Conservation (phyloP, 192 early-diverging fungal species). For the Pilobolus umbonatus region DNA sequence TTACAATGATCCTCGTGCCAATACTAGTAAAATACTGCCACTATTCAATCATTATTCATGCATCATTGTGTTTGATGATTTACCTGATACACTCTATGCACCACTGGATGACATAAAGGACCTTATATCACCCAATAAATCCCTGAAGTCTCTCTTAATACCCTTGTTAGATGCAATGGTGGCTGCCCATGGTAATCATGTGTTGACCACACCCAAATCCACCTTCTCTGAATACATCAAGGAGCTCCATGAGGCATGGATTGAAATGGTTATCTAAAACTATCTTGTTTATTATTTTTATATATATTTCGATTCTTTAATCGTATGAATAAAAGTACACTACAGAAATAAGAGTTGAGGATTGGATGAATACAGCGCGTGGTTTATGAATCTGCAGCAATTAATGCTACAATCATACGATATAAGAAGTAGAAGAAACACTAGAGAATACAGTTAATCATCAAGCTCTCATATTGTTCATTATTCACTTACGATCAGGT, state of each 20-base stretch:
- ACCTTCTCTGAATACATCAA: conserved; percentile 37
- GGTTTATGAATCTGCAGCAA: conserved; percentile 37
- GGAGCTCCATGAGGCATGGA: conserved; percentile 16
- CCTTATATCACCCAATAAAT: conserved; percentile 19
- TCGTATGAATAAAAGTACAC: background rate
- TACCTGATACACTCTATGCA: conserved; percentile 27
- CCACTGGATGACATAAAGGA: conserved; percentile 24
- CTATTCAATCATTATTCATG: conserved; percentile 41
- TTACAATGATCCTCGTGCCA: conserved; percentile 31
- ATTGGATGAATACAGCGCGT: background rate
- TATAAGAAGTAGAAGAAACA: conserved; percentile 92
- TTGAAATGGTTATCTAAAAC: too few species aligned
- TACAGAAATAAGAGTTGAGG: background rate
- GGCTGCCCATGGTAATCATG: conserved; percentile 20
- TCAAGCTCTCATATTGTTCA: too few species aligned
- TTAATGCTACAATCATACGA: conserved; percentile 45
- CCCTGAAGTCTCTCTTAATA: conserved; percentile 15
- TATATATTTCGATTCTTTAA: too few species aligned
- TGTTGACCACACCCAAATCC: conserved; percentile 23
- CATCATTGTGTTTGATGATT: conserved; percentile 37
- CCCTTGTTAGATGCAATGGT: conserved; percentile 35
- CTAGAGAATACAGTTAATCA: conserved; percentile 7
- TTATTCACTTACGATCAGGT: conserved; percentile 61
- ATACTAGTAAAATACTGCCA: conserved; percentile 14
- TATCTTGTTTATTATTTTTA: too few species aligned